Evolutionary conservation across 2,329 filamentous ascomycete species (phyloP).

Genomic region (Thermothelomyces thermophilus): DNA sequence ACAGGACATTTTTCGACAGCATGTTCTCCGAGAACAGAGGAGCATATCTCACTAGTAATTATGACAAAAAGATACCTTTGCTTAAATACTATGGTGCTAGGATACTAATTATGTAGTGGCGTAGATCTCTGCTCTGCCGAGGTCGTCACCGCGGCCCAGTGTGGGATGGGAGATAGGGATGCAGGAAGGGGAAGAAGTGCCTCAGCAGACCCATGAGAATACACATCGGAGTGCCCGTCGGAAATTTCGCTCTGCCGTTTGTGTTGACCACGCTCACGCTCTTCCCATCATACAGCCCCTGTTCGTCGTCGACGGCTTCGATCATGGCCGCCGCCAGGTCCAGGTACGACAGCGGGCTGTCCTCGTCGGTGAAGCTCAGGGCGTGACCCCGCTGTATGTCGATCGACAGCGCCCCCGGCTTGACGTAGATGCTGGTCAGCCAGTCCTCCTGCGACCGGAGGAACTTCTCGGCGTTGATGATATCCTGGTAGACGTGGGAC

Average conservation of each 20-base stretch:
- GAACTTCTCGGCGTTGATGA: constrained; percentile 30
- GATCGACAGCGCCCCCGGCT: constrained; percentile 35
- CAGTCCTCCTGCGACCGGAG: constrained; percentile 34
- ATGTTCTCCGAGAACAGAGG: too few species aligned
- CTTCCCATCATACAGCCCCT: neutral
- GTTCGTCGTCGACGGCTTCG: neutral
- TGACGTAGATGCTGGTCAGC: constrained; percentile 36
- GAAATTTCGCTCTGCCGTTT: constrained; percentile 25
- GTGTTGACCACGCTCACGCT: constrained; percentile 25
- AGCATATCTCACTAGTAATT: too few species aligned
- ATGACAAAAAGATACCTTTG: too few species aligned
- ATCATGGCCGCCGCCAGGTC: constrained; percentile 3
- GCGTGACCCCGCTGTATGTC: constrained; percentile 36
- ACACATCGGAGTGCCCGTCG: neutral
- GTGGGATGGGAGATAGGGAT: neutral
- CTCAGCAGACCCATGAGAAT: neutral
- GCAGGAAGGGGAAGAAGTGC: neutral
- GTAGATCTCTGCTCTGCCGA: too few species aligned
- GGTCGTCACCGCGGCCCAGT: too few species aligned
- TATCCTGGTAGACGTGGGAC: constrained; percentile 35
- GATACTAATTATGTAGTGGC: too few species aligned
- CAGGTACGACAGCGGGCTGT: neutral
- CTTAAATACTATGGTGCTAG: too few species aligned
- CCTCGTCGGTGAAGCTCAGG: constrained; percentile 28
- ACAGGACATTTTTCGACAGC: too few species aligned